These are phyloP conservation scores for Gastrolobium villosum DNA, from an alignment of 306 rosid species.

Conservation along the genomic window DNA sequence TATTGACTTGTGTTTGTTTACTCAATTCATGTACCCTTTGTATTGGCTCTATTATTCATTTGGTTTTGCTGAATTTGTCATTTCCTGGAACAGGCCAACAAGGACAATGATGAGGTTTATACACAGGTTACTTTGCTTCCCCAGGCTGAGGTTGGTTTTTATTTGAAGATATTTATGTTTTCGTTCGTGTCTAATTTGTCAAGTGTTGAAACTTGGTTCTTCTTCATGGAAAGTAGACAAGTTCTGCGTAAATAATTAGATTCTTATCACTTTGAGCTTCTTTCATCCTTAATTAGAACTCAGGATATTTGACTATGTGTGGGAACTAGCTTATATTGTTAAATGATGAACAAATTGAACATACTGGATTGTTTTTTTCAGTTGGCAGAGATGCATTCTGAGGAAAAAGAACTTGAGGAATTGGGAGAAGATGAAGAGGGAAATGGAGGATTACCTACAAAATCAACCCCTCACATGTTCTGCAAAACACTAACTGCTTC, in stretches of 20 bases:
- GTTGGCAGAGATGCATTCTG: constrained; percentile 67
- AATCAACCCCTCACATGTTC: constrained; percentile 98
- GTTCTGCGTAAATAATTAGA: too few relatives aligned
- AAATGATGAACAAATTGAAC: constrained; percentile 38
- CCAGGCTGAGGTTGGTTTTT: constrained; percentile 76
- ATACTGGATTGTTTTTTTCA: constrained; percentile 49
- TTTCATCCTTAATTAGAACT: constrained; percentile 32
- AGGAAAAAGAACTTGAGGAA: constrained; percentile 77
- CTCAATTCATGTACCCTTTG: constrained; percentile 38
- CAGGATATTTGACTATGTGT: constrained; percentile 24
- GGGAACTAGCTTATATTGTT: constrained; percentile 35
- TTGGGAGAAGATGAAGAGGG: constrained; percentile 71
- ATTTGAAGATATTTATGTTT: constrained; percentile 24
- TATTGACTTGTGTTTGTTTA: constrained; percentile 17
- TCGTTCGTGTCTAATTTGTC: constrained; percentile 44
- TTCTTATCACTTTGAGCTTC: constrained; percentile 41
- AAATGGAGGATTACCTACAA: constrained; percentile 77
- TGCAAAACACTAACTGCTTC: constrained; percentile 99
- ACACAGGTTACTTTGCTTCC: constrained; percentile 91
- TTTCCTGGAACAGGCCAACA: constrained; percentile 77
- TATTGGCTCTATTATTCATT: constrained; percentile 5
- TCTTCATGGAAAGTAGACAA: constrained; percentile 26
- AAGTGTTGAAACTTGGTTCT: not conserved
- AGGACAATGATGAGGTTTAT: constrained; percentile 98
- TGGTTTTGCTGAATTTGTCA: constrained; percentile 26